Conservation (phyloP, 1,284 basidiomycete genomes). For the Papiliotrema nemorosa region DNA sequence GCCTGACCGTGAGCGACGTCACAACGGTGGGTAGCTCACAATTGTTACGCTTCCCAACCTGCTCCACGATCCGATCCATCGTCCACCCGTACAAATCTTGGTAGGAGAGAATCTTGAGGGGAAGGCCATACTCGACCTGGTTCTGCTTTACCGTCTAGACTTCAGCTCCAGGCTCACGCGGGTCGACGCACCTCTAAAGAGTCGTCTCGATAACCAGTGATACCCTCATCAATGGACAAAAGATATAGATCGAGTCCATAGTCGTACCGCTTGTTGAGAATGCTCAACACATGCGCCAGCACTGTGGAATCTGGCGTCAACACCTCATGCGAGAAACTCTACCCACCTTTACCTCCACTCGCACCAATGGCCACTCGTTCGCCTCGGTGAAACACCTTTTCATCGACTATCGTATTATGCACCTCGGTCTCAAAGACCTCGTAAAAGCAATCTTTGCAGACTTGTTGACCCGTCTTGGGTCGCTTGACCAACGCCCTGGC, state of each 20-base stretch:
- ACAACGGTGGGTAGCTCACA: slow-evolving; percentile 52
- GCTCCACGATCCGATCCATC: slow-evolving; percentile 93
- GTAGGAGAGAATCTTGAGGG: slow-evolving; percentile 93
- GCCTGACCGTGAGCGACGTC: slow-evolving; percentile 38
- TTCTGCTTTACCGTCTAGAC: slow-evolving; percentile 93
- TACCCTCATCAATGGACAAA: slow-evolving; percentile 97
- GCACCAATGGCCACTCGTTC: slow-evolving; percentile 96
- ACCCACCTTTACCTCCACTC: slow-evolving; percentile 89
- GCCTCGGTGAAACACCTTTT: slow-evolving; percentile 80
- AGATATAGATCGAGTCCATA: slow-evolving; percentile 91
- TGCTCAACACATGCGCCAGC: slow-evolving; percentile 93
- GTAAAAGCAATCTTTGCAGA: slow-evolving; percentile 94
- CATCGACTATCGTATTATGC: slow-evolving; percentile 82
- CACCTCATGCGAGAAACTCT: neutral
- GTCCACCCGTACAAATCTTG: slow-evolving; percentile 98
- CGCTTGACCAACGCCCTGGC: slow-evolving; percentile 84
- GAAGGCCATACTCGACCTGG: slow-evolving; percentile 89
- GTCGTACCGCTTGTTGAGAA: slow-evolving; percentile 86
- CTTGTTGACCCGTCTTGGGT: slow-evolving; percentile 95
- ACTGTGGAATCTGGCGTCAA: slow-evolving; percentile 82
- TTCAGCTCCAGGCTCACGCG: slow-evolving; percentile 2
- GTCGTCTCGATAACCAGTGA: slow-evolving; percentile 96
- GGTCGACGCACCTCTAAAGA: slow-evolving; percentile 68
- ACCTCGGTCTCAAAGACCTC: slow-evolving; percentile 97
- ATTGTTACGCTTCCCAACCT: slow-evolving; percentile 96